Conservation (phyloP, 202 grass and related monocot species). For the Bolboschoenoplectus hybrid region DNA sequence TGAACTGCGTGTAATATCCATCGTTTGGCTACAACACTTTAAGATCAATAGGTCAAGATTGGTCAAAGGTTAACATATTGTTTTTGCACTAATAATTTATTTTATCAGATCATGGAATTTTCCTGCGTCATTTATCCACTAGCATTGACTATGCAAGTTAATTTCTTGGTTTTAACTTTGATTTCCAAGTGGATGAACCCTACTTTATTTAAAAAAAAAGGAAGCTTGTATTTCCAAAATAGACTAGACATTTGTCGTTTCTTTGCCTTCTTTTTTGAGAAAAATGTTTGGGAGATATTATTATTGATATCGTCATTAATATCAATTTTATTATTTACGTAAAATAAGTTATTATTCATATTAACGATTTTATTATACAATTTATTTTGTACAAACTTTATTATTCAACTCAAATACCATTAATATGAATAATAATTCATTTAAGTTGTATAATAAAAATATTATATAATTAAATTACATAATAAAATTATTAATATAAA, state of each 20-base stretch:
- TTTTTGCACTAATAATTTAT: neutral
- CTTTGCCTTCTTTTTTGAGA: neutral
- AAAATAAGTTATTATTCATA: no score
- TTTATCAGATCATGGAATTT: neutral
- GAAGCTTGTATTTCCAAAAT: neutral
- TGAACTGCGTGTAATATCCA: neutral
- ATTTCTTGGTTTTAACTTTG: neutral
- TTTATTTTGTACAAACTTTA: no score
- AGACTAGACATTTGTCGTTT: neutral
- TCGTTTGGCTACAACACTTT: neutral
- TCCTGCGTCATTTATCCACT: neutral
- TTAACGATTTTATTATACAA: no score
- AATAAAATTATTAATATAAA: no score
- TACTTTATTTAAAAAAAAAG: neutral
- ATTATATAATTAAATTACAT: no score
- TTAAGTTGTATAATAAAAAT: no score
- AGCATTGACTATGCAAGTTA: neutral
- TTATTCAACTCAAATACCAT: no score
- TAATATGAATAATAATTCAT: no score
- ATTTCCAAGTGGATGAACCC: neutral
- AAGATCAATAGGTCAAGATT: slow-evolving; percentile 2
- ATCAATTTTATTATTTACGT: no score
- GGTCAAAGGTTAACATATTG: slow-evolving; percentile 19
- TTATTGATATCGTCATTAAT: no score
- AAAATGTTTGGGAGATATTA: no score